Evolutionary conservation across 768 basidiomycete genomes (phyloP), one percentile per base, ranked within the genome.

Genomic region (Suillus luteus): DNA sequence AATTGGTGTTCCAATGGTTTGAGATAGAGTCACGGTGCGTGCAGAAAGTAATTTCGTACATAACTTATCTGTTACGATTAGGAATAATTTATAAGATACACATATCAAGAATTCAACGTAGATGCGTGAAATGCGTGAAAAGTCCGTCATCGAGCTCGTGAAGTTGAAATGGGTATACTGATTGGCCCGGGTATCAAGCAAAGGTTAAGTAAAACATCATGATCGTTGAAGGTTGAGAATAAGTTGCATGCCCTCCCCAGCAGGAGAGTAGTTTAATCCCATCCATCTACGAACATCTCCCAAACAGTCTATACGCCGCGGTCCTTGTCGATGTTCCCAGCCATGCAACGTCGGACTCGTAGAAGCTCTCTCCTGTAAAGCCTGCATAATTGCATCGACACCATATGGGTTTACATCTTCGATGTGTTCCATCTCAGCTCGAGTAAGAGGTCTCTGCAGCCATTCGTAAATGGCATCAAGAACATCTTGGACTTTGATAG

Each of bases 241-340:
- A n/a, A 58, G 40, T 14, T 58, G 57, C 57, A 58, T 58, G 17
- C 57, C 57, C 57, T 58, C 40, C 5, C 57, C 57, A 17, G 17
- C 31, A 58, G 57, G 40, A 41, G 57, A 27, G 27, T 58, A 58
- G 57, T 38, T 41, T 19, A 58, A 41, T 41, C 57, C 57, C 1
- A 58, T 41, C 57, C 57, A 58, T 58, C 57, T 41, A 27, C 57
- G 57, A 12, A 41, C 10, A n/a, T 77, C 76, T 1, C 84, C 85
- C 38, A 87, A 66, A 55, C 79, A 77, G 70, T 88, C 87, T 48
- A 82, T 78, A 41, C 86, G 78, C 66, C 70, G 78, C 60, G 81
- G 82, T 0, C 82, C 81, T 57, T 77, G 70, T 46, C 65, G 66
- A 40, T 77, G 68, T 48, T 81, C 79, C 61, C 80, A 79, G 2